These are phyloP conservation scores for Durusdinium trenchii DNA, from an alignment of 73 alveolate genomes.

Conservation along the genomic window DNA sequence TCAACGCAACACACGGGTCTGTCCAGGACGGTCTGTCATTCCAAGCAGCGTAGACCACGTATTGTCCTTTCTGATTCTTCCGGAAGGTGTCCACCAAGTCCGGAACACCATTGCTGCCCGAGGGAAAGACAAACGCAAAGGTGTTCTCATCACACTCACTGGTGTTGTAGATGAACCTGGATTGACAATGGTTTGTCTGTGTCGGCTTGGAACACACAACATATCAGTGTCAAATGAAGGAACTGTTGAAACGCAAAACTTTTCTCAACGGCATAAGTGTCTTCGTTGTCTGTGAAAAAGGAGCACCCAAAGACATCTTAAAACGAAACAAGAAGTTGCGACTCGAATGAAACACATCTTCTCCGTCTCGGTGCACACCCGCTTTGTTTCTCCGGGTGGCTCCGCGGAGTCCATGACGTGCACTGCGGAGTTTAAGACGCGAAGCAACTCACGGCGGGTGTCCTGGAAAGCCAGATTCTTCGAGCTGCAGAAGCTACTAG, in stretches of 20 bases:
- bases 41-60: slow-evolving; percentile 39
- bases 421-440: slow-evolving; percentile 80
- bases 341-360: no score
- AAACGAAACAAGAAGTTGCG: no score
- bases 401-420: slow-evolving; percentile 87
- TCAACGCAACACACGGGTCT: background rate
- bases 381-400: background rate
- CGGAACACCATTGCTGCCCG: slow-evolving; percentile 71
- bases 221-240: no score
- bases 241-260: no score
- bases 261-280: no score
- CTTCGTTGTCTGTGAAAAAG: no score
- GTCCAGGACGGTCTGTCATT: background rate
- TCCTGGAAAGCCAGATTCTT: background rate
- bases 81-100: slow-evolving; percentile 57
- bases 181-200: no score
- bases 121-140: slow-evolving; percentile 75
- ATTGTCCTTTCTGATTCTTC: slow-evolving; percentile 70
- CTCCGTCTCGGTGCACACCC: no score
- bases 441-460: slow-evolving; percentile 77
- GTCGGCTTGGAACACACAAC: no score
- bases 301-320: no score
- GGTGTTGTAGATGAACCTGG: slow-evolving; percentile 63
- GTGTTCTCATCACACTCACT: slow-evolving; percentile 37
- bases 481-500: no score